Percentiles rank a stretch among this genome's conserved stretches.
phyloP scores from a whole-genome alignment of 2,329 filamentous ascomycete species.

The Elsinoe necatrix region DNA sequence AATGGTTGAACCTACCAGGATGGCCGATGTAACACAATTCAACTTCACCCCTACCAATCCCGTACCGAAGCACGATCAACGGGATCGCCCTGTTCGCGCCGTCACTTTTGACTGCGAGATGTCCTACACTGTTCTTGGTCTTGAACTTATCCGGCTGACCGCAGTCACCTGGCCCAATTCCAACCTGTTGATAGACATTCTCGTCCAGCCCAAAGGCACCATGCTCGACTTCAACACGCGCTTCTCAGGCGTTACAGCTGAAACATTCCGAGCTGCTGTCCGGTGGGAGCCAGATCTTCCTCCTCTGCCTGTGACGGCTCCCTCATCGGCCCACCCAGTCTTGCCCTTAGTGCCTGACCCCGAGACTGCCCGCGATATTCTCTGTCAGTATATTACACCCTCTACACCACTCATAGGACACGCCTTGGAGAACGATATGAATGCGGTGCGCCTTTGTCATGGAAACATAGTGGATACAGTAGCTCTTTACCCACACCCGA shows the following conservation, averaged over 20 bases:
- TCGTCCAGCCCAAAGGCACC: slow-evolving; percentile 76
- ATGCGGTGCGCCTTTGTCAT: slow-evolving; percentile 74
- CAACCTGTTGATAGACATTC: slow-evolving; percentile 66
- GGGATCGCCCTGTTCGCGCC: slow-evolving; percentile 40
- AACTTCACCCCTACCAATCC: slow-evolving; percentile 63
- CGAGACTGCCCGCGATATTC: slow-evolving; percentile 61
- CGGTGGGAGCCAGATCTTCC: slow-evolving; percentile 36
- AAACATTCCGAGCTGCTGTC: slow-evolving; percentile 63
- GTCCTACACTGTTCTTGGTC: slow-evolving; percentile 81
- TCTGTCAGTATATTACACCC: slow-evolving; percentile 68
- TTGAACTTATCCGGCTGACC: slow-evolving; percentile 85
- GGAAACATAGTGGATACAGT: slow-evolving; percentile 78
- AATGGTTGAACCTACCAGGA: slow-evolving; percentile 61
- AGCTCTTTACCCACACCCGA: slow-evolving; percentile 69
- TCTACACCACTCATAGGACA: slow-evolving; percentile 82
- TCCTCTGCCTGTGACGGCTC: slow-evolving; percentile 17
- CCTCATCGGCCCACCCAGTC: background rate
- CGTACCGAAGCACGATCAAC: slow-evolving; percentile 34
- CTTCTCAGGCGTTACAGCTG: slow-evolving; percentile 76
- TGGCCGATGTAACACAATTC: slow-evolving; percentile 75
- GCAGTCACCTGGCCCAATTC: slow-evolving; percentile 79
- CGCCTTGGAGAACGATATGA: slow-evolving; percentile 91
- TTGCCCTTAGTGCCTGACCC: slow-evolving; percentile 72
- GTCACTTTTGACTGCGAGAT: slow-evolving; percentile 96
- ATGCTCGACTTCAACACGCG: slow-evolving; percentile 85